Evolutionary conservation across 2,329 filamentous ascomycete genomes (phyloP), one percentile per base, ranked within the genome.

Genomic region (Chrysoporthe deuterocubensis): DNA sequence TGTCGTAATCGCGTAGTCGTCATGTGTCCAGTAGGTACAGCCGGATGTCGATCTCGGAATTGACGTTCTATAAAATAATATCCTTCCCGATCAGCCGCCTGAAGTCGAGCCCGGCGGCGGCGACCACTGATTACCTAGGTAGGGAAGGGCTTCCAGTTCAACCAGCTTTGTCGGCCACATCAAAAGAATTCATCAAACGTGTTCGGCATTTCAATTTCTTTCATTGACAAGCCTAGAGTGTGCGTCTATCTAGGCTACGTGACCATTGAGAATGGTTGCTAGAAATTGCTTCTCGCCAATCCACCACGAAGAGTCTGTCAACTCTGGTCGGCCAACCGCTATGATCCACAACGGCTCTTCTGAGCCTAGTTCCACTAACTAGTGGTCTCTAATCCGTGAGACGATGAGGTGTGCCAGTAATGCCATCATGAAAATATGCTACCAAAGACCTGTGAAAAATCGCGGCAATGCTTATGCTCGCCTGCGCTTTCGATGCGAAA

Each of bases 381-480:
- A 32, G 11, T 13, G 13, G 50, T 14, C 50, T 32, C 21, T 34
- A 34, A 54, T 34, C 50, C 14, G 50, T 14, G 32, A 34, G 21
- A 54, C 4, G 7, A 54, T 44, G 37, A 26, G 40, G 18, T 54
- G 50, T 26, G 50, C 13, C 16, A 42, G 21, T 14, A 18, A 57
- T 37, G 54, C 16, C 60, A 62, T 44, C 11, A 32, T 21, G 21
- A 50, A 26, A 37, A 13, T 62, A 21, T 62, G 44, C 60, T 32
- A 18, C 43, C 14, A 2, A 40, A n/a, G 9, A 9, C 32, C 14
- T 58, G 21, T 26, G 14, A 32, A 16, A 44, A 32, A 61, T 37
- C n/a, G 44, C 46, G 60, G 44, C 44, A 50, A 62, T 62, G 60
- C 44, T 50, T 7, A 62, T 62, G 43, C 32, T 34, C 60, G 32